phyloP scores from a whole-genome alignment of 1,139 yeast genomes.

The Fermentozyma sake region DNA sequence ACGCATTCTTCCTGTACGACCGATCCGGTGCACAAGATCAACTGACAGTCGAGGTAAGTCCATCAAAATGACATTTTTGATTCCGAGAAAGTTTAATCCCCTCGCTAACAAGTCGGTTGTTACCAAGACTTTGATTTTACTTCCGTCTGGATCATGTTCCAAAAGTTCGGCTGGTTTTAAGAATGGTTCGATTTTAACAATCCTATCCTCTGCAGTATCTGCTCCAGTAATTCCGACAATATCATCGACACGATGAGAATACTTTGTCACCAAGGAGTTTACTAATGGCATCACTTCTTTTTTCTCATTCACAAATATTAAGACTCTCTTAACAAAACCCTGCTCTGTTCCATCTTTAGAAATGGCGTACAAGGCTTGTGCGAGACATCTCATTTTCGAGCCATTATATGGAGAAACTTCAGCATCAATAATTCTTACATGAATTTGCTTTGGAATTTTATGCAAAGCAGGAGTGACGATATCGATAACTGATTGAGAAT shows the following conservation, averaged over 20 bases:
- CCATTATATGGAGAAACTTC: constrained; percentile 74
- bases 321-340: constrained; percentile 72
- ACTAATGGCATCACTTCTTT: constrained; percentile 59
- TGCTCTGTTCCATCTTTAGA: constrained; percentile 78
- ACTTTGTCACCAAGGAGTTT: constrained; percentile 44
- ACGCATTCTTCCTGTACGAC: constrained; percentile 92
- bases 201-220: constrained; percentile 55
- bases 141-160: constrained; percentile 21
- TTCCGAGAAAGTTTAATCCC: constrained; percentile 81
- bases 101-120: constrained; percentile 91
- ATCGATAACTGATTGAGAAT: constrained; percentile 43
- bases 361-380: constrained; percentile 85
- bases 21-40: constrained; percentile 86
- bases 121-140: constrained; percentile 57
- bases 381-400: constrained; percentile 76
- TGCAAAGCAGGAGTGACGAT: constrained; percentile 82
- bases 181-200: constrained; percentile 54
- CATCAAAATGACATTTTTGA: constrained; percentile 76
- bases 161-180: constrained; percentile 51
- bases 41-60: constrained; percentile 84
- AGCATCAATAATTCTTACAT: constrained; percentile 73
- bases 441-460: constrained; percentile 70
- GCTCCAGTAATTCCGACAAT: constrained; percentile 62
- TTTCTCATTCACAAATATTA: constrained; percentile 80
- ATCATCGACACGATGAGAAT: constrained; percentile 49